A percentile compares a stretch with the other conserved stretches of the same genome.
phyloP scores from a whole-genome alignment of 495 filamentous ascomycete genomes.

The Penicillium salamii region DNA sequence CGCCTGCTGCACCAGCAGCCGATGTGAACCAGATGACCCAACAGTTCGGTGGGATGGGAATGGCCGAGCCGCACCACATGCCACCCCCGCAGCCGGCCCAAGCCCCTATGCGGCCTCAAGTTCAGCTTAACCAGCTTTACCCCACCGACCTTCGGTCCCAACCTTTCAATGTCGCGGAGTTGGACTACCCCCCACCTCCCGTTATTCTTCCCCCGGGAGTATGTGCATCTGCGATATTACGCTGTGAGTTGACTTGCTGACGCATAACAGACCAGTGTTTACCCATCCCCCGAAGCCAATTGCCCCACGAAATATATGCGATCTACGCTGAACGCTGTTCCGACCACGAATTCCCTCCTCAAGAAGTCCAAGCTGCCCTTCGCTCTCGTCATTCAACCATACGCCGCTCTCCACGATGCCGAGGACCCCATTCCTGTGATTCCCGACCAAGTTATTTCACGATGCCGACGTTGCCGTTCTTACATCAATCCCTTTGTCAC shows the following conservation, averaged over 20 bases:
- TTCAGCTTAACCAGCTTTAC: constrained; percentile 80
- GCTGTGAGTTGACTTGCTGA: constrained; percentile 23
- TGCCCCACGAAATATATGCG: constrained; percentile 93
- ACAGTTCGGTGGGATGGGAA: constrained; percentile 77
- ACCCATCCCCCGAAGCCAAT: constrained; percentile 87
- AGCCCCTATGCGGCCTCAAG: constrained; percentile 44
- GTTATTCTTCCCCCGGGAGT: constrained; percentile 92
- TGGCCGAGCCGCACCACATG: constrained; percentile 57
- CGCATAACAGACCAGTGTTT: constrained; percentile 73
- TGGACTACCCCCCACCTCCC: constrained; percentile 88
- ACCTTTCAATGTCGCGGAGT: constrained; percentile 88
- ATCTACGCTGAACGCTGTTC: constrained; percentile 89
- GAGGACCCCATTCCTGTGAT: constrained; percentile 91
- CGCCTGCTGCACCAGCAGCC: constrained; percentile 37
- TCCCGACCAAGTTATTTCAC: constrained; percentile 93
- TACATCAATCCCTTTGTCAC: constrained; percentile 98
- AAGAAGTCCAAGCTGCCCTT: constrained; percentile 97
- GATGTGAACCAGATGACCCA: constrained; percentile 75
- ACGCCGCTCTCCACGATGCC: constrained; percentile 84
- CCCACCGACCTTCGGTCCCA: constrained; percentile 87
- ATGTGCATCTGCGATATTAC: constrained; percentile 33
- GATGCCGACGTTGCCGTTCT: constrained; percentile 89
- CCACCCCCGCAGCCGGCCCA: constrained; percentile 53
- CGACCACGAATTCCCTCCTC: constrained; percentile 83
- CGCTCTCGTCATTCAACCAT: constrained; percentile 93